A percentile compares a stretch with the other conserved stretches of the same genome.
Evolutionary conservation across 768 basidiomycete genomes (phyloP).

Genomic region (Tulasnella sp.): DNA sequence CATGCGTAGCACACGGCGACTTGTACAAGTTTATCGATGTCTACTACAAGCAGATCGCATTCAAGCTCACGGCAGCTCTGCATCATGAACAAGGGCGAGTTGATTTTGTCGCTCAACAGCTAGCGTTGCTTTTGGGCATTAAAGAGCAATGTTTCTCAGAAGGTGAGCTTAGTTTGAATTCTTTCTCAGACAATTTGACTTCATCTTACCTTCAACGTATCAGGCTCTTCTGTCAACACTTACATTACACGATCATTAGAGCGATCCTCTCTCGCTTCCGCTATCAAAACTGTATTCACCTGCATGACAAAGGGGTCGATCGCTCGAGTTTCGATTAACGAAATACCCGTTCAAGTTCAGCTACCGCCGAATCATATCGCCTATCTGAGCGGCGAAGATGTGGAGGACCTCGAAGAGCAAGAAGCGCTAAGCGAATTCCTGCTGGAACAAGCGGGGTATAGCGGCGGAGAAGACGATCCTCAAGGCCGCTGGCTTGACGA

Average conservation of each 20-base stretch:
- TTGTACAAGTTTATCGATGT: conserved; percentile 79
- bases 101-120: conserved; percentile 84
- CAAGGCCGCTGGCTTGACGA: conserved; percentile 61
- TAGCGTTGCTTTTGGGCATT: conserved; percentile 67
- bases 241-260: conserved; percentile 56
- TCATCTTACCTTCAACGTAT: neutral
- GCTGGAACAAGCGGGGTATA: conserved; percentile 45
- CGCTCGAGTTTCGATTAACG: conserved; percentile 76
- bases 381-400: conserved; percentile 57
- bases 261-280: conserved; percentile 69
- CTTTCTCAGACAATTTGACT: conserved; percentile 47
- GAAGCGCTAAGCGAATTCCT: conserved; percentile 51
- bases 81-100: conserved; percentile 88
- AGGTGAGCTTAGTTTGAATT: conserved; percentile 49
- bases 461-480: conserved; percentile 55
- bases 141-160: conserved; percentile 71
- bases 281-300: conserved; percentile 81
- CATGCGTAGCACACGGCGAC: conserved; percentile 78
- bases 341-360: conserved; percentile 81
- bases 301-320: conserved; percentile 75
- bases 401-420: conserved; percentile 55
- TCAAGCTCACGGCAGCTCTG: conserved; percentile 87
- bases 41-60: conserved; percentile 86
- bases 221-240: conserved; percentile 43
- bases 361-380: conserved; percentile 79